These are phyloP conservation scores for Angophora floribunda DNA, from an alignment of 345 rosid genomes.

Conservation along the genomic window DNA sequence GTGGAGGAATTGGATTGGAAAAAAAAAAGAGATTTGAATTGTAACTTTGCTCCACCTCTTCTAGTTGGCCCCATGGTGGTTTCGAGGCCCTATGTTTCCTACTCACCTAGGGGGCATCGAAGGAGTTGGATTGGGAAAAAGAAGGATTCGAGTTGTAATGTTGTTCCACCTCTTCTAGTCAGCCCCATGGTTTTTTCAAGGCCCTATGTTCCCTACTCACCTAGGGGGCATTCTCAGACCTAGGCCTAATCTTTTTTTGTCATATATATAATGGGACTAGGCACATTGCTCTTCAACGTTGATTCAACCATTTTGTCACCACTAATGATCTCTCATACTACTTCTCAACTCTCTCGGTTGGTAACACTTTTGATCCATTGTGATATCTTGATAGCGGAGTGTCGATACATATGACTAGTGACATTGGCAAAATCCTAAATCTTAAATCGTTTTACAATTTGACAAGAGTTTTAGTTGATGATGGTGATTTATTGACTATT, in stretches of 20 bases:
- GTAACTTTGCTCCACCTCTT: no score
- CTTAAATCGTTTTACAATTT: not conserved
- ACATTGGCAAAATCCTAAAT: not conserved
- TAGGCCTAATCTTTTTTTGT: not conserved
- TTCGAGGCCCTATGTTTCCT: no score
- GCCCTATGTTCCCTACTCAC: not conserved
- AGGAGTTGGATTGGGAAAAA: no score
- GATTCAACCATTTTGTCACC: not conserved
- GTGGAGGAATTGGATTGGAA: no score
- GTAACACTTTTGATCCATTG: not conserved
- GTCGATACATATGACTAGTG: not conserved
- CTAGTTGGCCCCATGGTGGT: no score
- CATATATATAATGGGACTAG: not conserved
- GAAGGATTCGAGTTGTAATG: no score
- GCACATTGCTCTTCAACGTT: not conserved
- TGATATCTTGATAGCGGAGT: not conserved
- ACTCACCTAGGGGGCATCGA: no score
- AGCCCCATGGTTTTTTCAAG: no score
- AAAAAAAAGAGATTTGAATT: no score
- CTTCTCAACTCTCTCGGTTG: not conserved
- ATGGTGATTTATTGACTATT: not conserved
- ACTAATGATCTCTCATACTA: not conserved
- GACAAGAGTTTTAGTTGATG: not conserved
- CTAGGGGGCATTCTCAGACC: not conserved
- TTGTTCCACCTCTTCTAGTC: no score